These are phyloP conservation scores for Cornus suecica DNA, from an alignment of 148 eudicot genomes.

Conservation along the genomic window DNA sequence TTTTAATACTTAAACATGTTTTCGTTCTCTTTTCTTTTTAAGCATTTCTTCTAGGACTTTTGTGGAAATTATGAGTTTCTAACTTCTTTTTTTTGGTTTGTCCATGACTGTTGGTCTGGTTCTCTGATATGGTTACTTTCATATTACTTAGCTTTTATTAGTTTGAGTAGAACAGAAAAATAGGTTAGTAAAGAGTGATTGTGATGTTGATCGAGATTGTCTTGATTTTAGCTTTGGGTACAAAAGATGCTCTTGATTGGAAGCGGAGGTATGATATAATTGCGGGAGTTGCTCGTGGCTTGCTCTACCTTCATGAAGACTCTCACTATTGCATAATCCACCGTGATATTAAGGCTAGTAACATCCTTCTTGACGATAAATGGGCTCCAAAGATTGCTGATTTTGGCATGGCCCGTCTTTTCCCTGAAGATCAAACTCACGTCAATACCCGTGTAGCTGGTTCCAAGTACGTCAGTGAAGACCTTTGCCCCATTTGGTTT, in stretches of 20 bases:
- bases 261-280: slow-evolving; percentile 62
- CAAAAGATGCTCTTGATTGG: slow-evolving; percentile 60
- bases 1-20: too few species aligned
- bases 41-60: too few species aligned
- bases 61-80: too few species aligned
- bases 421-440: slow-evolving; percentile 80
- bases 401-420: slow-evolving; percentile 92
- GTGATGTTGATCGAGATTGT: neutral
- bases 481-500: slow-evolving; percentile 5
- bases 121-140: neutral
- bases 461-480: slow-evolving; percentile 61
- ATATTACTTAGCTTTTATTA: neutral
- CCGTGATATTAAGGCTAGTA: slow-evolving; percentile 88
- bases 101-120: too few species aligned
- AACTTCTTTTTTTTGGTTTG: too few species aligned
- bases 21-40: too few species aligned
- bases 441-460: slow-evolving; percentile 88
- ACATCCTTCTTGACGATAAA: slow-evolving; percentile 74
- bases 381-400: slow-evolving; percentile 94
- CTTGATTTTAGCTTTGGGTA: slow-evolving; percentile 39
- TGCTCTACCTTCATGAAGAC: slow-evolving; percentile 85
- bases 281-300: slow-evolving; percentile 64
- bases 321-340: slow-evolving; percentile 65
- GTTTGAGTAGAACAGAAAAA: neutral
- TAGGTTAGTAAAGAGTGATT: neutral